These are phyloP conservation scores for Lachnellula willkommii DNA, from an alignment of 2,329 filamentous ascomycete genomes.

Conservation along the genomic window DNA sequence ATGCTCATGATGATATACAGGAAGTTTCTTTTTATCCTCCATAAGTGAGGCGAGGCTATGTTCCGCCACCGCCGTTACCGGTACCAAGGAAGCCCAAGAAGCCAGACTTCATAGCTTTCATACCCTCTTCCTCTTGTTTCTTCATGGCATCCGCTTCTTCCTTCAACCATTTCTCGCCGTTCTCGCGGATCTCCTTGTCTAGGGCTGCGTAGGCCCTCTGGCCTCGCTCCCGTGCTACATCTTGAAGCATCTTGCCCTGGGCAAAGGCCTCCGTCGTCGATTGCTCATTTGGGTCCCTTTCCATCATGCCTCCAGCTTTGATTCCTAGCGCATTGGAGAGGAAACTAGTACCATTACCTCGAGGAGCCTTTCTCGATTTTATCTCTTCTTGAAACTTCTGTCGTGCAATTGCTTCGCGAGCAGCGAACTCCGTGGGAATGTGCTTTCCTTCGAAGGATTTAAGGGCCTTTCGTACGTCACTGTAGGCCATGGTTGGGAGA, in stretches of 20 bases:
- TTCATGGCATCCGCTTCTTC: slow-evolving; percentile 64
- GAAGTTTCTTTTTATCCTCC: background rate
- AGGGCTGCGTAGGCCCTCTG: slow-evolving; percentile 84
- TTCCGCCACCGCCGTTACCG: background rate
- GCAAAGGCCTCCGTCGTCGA: slow-evolving; percentile 71
- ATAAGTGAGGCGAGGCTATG: background rate
- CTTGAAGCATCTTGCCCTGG: slow-evolving; percentile 95
- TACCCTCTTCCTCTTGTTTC: slow-evolving; percentile 44
- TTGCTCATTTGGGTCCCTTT: slow-evolving; percentile 54
- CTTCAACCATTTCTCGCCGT: slow-evolving; percentile 92
- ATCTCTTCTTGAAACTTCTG: slow-evolving; percentile 79
- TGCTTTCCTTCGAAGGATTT: slow-evolving; percentile 85
- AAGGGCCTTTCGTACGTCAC: slow-evolving; percentile 79
- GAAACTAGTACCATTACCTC: slow-evolving; percentile 59
- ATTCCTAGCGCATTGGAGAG: slow-evolving; percentile 71
- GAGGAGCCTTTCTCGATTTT: slow-evolving; percentile 58
- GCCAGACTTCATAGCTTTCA: slow-evolving; percentile 50
- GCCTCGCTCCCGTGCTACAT: slow-evolving; percentile 86
- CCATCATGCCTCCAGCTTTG: slow-evolving; percentile 63
- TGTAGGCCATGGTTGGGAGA: slow-evolving; percentile 85
- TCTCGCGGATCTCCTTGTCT: slow-evolving; percentile 85
- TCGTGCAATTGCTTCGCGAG: slow-evolving; percentile 78
- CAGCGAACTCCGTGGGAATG: slow-evolving; percentile 85
- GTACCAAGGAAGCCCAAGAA: slow-evolving; percentile 54
- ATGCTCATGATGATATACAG: too few relatives aligned